Percentiles rank a stretch among this genome's conserved stretches.
Conservation (phyloP, 2,329 filamentous ascomycete genomes). For the Diaporthe australafricana region DNA sequence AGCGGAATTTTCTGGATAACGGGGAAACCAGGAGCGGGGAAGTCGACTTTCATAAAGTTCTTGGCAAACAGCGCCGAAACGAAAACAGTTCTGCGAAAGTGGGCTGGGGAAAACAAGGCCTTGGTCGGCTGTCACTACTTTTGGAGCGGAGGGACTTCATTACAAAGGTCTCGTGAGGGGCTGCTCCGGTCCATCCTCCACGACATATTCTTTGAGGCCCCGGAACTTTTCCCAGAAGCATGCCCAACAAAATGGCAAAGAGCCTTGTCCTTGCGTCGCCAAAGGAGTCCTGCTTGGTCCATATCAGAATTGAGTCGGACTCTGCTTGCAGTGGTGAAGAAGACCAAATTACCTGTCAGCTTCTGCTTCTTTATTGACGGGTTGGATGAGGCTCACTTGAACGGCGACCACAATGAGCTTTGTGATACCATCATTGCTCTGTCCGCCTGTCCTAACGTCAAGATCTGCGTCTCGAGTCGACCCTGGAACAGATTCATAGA, state of each 20-base stretch:
- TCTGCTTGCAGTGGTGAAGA: not conserved
- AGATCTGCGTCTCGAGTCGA: slow-evolving; percentile 11
- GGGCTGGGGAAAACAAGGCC: not conserved
- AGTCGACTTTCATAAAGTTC: slow-evolving; percentile 13
- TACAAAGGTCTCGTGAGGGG: not conserved
- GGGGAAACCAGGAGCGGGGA: not conserved
- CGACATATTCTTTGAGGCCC: not conserved
- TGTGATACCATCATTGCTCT: not conserved
- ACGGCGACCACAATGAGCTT: not conserved
- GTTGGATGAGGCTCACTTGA: not conserved
- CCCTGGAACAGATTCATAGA: slow-evolving; percentile 1
- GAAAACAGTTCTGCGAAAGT: not conserved
- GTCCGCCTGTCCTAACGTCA: not conserved
- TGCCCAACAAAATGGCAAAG: not conserved
- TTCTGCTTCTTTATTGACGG: slow-evolving; percentile 18
- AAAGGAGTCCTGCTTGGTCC: not conserved
- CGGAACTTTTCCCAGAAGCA: not conserved
- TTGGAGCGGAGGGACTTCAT: not conserved
- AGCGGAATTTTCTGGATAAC: not conserved
- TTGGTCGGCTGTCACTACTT: not conserved
- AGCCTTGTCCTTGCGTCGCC: not conserved
- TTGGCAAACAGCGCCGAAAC: not conserved
- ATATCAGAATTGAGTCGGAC: not conserved
- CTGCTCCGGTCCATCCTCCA: not conserved
- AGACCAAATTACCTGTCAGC: not conserved